These are phyloP conservation scores for Dendrobium nobile DNA, from an alignment of 106 monocot genomes.

Conservation along the genomic window DNA sequence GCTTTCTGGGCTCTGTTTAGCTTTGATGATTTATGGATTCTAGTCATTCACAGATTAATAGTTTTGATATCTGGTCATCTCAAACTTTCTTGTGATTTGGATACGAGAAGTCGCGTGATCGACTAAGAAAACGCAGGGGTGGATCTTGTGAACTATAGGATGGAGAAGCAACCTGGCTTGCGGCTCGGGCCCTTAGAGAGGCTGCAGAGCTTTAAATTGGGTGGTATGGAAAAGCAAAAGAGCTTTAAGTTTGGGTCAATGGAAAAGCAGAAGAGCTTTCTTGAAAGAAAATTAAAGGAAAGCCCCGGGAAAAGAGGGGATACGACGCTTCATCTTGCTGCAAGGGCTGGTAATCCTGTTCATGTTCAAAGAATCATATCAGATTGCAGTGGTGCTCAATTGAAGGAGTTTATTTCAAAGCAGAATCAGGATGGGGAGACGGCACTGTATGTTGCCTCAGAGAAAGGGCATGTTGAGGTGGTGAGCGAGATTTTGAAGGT, in stretches of 20 bases:
- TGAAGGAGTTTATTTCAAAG: constrained; percentile 27
- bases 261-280: constrained; percentile 35
- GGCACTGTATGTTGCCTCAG: constrained; percentile 46
- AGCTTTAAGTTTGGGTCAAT: constrained; percentile 11
- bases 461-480: constrained; percentile 30
- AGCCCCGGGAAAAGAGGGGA: constrained; percentile 23
- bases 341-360: constrained; percentile 13
- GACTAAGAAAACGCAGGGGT: neutral
- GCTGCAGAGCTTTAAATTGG: constrained; percentile 2
- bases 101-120: neutral
- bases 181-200: neutral
- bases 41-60: neutral
- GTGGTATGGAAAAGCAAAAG: constrained; percentile 5
- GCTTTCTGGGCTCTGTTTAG: neutral
- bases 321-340: constrained; percentile 16
- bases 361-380: constrained; percentile 23
- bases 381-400: constrained; percentile 10
- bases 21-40: neutral
- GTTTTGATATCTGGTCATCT: neutral
- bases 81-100: neutral
- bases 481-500: constrained; percentile 30
- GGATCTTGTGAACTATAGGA: neutral
- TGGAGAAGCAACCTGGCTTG: constrained; percentile 4
- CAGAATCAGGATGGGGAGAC: constrained; percentile 49
- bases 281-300: constrained; percentile 19